These are phyloP conservation scores for Strombidium stylifer DNA, from an alignment of 73 alveolate genomes.

Conservation along the genomic window DNA sequence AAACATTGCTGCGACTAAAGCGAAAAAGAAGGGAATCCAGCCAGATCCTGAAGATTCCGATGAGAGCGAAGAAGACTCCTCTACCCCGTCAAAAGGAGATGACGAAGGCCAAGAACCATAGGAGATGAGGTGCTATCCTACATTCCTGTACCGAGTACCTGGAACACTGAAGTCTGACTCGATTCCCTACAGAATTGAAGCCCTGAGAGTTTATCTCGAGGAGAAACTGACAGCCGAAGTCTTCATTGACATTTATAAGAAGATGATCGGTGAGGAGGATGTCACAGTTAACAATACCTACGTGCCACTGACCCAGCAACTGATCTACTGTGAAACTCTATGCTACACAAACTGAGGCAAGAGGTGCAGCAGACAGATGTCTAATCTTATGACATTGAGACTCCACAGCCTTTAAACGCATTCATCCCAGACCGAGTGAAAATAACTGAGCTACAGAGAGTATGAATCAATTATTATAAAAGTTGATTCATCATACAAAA, in stretches of 20 bases:
- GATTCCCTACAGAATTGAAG: conserved; percentile 75
- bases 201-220: conserved; percentile 80
- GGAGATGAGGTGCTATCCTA: conserved; percentile 37
- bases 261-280: too few relatives aligned
- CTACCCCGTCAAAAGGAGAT: conserved; percentile 19
- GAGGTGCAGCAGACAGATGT: too few relatives aligned
- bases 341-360: too few relatives aligned
- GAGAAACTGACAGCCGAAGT: conserved; percentile 58
- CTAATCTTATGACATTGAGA: too few relatives aligned
- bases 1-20: neutral
- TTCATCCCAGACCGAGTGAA: too few relatives aligned
- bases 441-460: too few relatives aligned
- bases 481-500: too few relatives aligned
- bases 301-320: too few relatives aligned
- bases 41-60: neutral
- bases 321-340: too few relatives aligned
- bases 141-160: conserved; percentile 45
- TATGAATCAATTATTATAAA: too few relatives aligned
- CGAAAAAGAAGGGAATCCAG: neutral
- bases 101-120: conserved; percentile 31
- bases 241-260: conserved; percentile 69
- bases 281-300: too few relatives aligned
- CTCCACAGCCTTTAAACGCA: too few relatives aligned
- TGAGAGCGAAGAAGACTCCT: neutral
- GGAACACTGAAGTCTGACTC: conserved; percentile 79